Percentiles rank a stretch among this genome's conserved stretches.
phyloP scores from a whole-genome alignment of 352 stramenopile species.

The Globisporangium paroecandrum region DNA sequence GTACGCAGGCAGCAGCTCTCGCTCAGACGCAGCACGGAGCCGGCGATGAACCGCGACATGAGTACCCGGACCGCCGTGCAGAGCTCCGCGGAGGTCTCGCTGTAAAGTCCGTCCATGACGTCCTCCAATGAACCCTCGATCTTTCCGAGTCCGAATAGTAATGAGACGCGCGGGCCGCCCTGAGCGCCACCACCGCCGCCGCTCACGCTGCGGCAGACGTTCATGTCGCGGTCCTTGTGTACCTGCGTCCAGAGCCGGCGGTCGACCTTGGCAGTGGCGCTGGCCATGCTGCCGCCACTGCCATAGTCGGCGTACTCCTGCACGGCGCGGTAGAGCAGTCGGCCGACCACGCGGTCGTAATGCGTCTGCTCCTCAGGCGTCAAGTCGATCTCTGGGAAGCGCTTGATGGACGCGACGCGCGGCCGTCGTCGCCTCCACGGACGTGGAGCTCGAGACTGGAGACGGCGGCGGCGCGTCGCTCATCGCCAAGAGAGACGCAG shows the following conservation, averaged over 20 bases:
- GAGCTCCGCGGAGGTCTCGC: constrained; percentile 35
- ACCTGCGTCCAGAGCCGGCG: constrained; percentile 8
- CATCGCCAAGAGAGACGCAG: too few relatives aligned
- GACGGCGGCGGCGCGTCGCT: too few relatives aligned
- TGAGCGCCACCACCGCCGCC: too few relatives aligned
- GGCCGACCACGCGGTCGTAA: background rate
- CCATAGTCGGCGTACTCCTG: background rate
- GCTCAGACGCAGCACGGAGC: constrained; percentile 31
- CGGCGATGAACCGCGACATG: constrained; percentile 28
- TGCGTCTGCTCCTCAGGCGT: background rate
- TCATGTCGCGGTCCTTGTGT: constrained; percentile 11
- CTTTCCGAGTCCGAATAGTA: constrained; percentile 30
- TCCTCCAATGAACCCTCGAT: constrained; percentile 39
- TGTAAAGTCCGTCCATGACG: constrained; percentile 40
- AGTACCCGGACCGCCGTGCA: constrained; percentile 32
- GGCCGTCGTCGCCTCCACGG: too few relatives aligned
- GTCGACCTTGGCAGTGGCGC: constrained; percentile 1
- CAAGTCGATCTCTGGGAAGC: background rate
- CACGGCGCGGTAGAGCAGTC: background rate
- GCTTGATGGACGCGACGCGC: too few relatives aligned
- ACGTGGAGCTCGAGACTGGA: too few relatives aligned
- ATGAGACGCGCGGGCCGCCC: constrained; percentile 24
- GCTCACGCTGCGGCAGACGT: constrained; percentile 5
- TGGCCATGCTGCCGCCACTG: too few relatives aligned
- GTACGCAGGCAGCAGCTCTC: constrained; percentile 19